A percentile compares a stretch with the other conserved stretches of the same genome.
phyloP scores from a whole-genome alignment of 495 filamentous ascomycete genomes.

The Melanomma pulvis-pyrius region DNA sequence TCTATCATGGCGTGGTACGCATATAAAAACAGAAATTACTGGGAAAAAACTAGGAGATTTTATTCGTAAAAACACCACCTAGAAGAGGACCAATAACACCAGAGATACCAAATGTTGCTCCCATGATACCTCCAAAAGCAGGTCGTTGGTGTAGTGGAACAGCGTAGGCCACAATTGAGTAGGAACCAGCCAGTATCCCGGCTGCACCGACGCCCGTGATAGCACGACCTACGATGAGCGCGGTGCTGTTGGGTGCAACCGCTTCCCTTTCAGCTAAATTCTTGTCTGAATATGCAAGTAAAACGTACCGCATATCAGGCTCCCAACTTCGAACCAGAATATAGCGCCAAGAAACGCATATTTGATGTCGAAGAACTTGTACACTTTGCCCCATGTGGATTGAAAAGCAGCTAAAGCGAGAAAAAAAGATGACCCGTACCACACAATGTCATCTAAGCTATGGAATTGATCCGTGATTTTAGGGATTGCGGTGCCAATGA shows the following conservation, averaged over 20 bases:
- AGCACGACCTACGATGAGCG: slow-evolving; percentile 81
- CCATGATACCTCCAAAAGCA: slow-evolving; percentile 68
- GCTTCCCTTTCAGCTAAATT: no score
- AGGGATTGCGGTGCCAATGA: no score
- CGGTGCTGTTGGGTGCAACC: slow-evolving; percentile 69
- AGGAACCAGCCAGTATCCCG: slow-evolving; percentile 78
- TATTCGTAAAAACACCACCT: slow-evolving; percentile 45
- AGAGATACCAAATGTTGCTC: slow-evolving; percentile 75
- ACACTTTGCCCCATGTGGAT: slow-evolving; percentile 74
- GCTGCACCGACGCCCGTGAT: slow-evolving; percentile 80
- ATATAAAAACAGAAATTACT: no score
- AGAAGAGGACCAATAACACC: slow-evolving; percentile 49
- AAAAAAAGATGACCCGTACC: slow-evolving; percentile 35
- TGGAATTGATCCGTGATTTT: no score
- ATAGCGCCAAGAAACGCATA: slow-evolving; percentile 70
- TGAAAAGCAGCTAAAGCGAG: slow-evolving; percentile 58
- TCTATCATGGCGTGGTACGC: no score
- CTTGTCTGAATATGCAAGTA: no score
- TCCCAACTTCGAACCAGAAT: slow-evolving; percentile 79
- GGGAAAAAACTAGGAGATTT: no score
- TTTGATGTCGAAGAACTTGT: slow-evolving; percentile 76
- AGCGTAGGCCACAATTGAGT: slow-evolving; percentile 76
- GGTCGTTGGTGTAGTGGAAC: slow-evolving; percentile 74
- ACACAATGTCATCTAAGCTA: neutral
- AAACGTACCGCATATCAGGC: slow-evolving; percentile 83